Percentiles rank a stretch among this genome's conserved stretches.
phyloP scores from a whole-genome alignment of 208 protist species.

The Acanthamoeba rhysodes region DNA sequence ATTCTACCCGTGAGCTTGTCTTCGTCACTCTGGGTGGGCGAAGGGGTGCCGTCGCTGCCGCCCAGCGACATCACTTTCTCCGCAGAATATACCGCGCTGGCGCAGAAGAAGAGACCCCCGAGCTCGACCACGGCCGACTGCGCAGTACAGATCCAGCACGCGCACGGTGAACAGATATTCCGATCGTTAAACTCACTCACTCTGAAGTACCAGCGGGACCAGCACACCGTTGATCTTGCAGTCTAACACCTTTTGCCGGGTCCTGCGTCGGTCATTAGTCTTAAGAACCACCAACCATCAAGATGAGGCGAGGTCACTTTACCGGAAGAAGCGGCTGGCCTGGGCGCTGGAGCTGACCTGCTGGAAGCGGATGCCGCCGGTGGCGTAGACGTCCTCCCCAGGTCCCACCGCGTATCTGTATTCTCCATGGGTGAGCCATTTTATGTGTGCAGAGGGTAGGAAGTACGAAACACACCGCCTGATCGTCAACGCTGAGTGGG shows the following conservation, averaged over 20 bases:
- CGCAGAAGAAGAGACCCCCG: background rate
- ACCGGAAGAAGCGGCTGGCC: background rate
- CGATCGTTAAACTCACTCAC: too few relatives aligned
- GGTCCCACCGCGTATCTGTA: background rate
- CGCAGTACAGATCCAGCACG: background rate
- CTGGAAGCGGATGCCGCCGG: background rate
- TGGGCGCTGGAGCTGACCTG: background rate
- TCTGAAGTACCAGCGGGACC: background rate
- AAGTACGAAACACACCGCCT: too few relatives aligned
- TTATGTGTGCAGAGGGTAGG: too few relatives aligned
- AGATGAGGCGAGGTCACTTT: too few relatives aligned
- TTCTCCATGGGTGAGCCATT: too few relatives aligned
- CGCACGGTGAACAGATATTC: background rate
- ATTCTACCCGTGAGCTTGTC: background rate
- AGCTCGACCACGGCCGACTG: background rate
- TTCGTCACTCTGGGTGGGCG: background rate
- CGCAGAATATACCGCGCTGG: background rate
- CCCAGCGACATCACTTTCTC: background rate
- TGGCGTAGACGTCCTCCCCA: background rate
- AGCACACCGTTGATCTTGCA: background rate
- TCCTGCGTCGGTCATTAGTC: too few relatives aligned
- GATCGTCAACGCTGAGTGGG: too few relatives aligned
- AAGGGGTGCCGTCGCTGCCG: background rate
- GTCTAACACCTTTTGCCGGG: background rate
- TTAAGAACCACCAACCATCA: too few relatives aligned